phyloP scores from a whole-genome alignment of 2,329 filamentous ascomycete genomes.

The Lachnellula hyalina region DNA sequence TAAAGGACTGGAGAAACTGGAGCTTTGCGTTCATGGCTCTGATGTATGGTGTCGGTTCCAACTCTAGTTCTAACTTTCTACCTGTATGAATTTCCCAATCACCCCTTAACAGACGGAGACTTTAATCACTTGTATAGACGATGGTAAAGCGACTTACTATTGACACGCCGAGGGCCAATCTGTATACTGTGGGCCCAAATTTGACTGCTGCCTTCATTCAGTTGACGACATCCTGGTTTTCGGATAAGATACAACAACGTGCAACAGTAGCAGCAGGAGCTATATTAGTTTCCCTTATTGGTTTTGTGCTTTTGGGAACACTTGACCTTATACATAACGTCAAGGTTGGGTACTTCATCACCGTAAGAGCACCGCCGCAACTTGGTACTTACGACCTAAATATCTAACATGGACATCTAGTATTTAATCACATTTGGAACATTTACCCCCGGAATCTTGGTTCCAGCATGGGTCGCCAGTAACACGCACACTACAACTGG shows the following conservation, averaged over 20 bases:
- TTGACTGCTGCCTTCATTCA: slow-evolving; percentile 66
- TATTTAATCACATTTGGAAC: too few relatives aligned
- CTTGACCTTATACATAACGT: slow-evolving; percentile 61
- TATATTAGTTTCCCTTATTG: slow-evolving; percentile 65
- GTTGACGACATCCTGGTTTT: slow-evolving; percentile 63
- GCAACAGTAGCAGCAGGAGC: slow-evolving; percentile 66
- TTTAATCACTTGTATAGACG: too few relatives aligned
- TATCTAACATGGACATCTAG: too few relatives aligned
- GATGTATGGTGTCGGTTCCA: slow-evolving; percentile 3
- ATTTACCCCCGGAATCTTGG: too few relatives aligned
- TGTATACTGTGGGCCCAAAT: slow-evolving; percentile 75
- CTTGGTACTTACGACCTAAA: neutral
- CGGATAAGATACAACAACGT: slow-evolving; percentile 42
- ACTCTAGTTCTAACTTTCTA: slow-evolving; percentile 6
- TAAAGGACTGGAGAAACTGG: slow-evolving; percentile 14
- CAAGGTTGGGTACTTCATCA: slow-evolving; percentile 31
- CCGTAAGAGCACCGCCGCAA: slow-evolving; percentile 10
- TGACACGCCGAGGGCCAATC: slow-evolving; percentile 43
- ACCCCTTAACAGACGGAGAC: too few relatives aligned
- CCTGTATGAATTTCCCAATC: neutral
- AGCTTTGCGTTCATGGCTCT: slow-evolving; percentile 10
- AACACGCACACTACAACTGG: too few relatives aligned
- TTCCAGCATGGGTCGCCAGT: too few relatives aligned
- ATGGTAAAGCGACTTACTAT: too few relatives aligned
- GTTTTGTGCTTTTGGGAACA: slow-evolving; percentile 73